These are phyloP conservation scores for Rugosomyces carneus DNA, from an alignment of 1,284 basidiomycete species.

Conservation along the genomic window DNA sequence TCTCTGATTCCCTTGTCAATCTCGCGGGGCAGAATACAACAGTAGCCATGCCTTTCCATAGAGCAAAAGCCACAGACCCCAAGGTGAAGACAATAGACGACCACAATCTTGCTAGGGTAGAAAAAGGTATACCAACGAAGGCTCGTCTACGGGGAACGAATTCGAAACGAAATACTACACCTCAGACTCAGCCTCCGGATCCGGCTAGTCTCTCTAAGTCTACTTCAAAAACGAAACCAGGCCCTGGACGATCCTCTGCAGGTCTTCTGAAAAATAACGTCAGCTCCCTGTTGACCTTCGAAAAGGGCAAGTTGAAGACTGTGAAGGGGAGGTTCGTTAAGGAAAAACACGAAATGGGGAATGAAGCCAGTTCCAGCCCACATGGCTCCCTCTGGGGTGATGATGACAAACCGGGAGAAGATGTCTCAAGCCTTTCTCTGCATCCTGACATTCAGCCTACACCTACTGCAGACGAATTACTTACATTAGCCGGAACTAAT, in stretches of 20 bases:
- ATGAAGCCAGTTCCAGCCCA: not conserved
- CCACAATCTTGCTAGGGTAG: slow-evolving; percentile 23
- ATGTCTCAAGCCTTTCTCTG: not conserved
- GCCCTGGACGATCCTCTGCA: slow-evolving; percentile 39
- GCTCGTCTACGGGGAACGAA: slow-evolving; percentile 28
- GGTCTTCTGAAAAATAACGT: slow-evolving; percentile 31
- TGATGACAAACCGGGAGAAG: slow-evolving; percentile 5
- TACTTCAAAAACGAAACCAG: slow-evolving; percentile 31
- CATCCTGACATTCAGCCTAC: slow-evolving; percentile 14
- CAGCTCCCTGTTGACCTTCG: slow-evolving; percentile 43
- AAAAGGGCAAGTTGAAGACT: slow-evolving; percentile 41
- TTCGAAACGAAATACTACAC: not conserved
- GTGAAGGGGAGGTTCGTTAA: slow-evolving; percentile 35
- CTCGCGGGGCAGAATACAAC: not conserved
- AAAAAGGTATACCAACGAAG: slow-evolving; percentile 42
- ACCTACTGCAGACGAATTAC: slow-evolving; percentile 39
- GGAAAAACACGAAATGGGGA: slow-evolving; percentile 4
- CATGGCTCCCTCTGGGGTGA: slow-evolving; percentile 10
- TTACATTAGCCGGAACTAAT: slow-evolving; percentile 40
- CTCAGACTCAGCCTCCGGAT: slow-evolving; percentile 10
- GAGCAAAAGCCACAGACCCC: slow-evolving; percentile 43
- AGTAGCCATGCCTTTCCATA: slow-evolving; percentile 34
- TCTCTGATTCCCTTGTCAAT: not conserved
- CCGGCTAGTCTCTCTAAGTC: slow-evolving; percentile 7
- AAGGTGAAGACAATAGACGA: slow-evolving; percentile 45